Conservation (phyloP, 495 filamentous ascomycete species). For the Hypomontagnella submonticulosa region DNA sequence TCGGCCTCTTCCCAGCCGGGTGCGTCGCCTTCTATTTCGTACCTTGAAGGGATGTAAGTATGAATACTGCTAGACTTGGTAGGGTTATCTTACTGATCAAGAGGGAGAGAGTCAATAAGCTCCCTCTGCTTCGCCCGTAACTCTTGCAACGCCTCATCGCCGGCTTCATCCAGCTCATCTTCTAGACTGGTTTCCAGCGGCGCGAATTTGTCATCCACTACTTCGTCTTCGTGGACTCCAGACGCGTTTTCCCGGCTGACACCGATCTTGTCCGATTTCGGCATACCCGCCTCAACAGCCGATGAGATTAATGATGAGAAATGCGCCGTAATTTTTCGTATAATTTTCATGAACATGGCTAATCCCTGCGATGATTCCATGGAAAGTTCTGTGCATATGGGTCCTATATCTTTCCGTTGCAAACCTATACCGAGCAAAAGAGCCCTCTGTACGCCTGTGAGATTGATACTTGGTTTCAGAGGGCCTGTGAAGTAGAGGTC, state of each 20-base stretch:
- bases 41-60: constrained; percentile 67
- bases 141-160: constrained; percentile 74
- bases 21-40: constrained; percentile 78
- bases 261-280: constrained; percentile 63
- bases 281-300: constrained; percentile 76
- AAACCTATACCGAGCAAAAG: constrained; percentile 90
- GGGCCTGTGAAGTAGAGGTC: constrained; percentile 83
- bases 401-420: constrained; percentile 86
- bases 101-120: constrained; percentile 86
- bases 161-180: constrained; percentile 89
- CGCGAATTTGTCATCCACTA: constrained; percentile 69
- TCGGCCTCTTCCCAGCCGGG: constrained; percentile 86
- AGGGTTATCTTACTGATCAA: constrained; percentile 75
- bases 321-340: constrained; percentile 82
- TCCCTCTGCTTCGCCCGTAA: constrained; percentile 79
- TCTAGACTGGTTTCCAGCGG: constrained; percentile 77
- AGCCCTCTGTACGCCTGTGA: constrained; percentile 81
- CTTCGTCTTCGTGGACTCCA: constrained; percentile 68
- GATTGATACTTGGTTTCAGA: constrained; percentile 70
- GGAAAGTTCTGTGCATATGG: constrained; percentile 81
- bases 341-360: constrained; percentile 95
- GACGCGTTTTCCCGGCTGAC: constrained; percentile 65
- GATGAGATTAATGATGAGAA: constrained; percentile 80
- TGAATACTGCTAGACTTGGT: constrained; percentile 12
- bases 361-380: constrained; percentile 82